phyloP scores from a whole-genome alignment of 345 rosid species.

The Excoecaria agallocha region DNA sequence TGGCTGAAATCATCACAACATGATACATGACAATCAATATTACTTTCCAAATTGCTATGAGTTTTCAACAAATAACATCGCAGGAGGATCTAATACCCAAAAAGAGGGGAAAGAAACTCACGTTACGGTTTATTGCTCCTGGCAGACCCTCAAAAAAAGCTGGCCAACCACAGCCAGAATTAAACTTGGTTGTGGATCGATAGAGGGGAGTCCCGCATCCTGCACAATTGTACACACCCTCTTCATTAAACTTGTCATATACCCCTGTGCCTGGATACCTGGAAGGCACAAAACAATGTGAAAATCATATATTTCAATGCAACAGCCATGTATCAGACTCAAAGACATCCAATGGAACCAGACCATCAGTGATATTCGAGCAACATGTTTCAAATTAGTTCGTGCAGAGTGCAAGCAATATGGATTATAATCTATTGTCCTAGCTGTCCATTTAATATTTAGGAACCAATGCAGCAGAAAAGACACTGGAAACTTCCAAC shows the following conservation, averaged over 20 bases:
- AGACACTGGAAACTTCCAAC: background rate
- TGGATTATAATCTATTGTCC: background rate
- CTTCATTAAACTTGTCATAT: slow-evolving; percentile 64
- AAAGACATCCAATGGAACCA: background rate
- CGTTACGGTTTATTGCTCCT: slow-evolving; percentile 66
- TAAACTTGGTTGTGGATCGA: slow-evolving; percentile 70
- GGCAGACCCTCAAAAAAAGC: slow-evolving; percentile 90
- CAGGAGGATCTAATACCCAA: background rate
- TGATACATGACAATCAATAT: background rate
- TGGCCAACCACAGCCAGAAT: slow-evolving; percentile 93
- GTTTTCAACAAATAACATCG: background rate
- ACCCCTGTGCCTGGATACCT: slow-evolving; percentile 88
- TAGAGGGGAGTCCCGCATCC: slow-evolving; percentile 90
- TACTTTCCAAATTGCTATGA: background rate
- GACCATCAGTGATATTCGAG: background rate
- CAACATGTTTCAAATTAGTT: background rate
- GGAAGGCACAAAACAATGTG: slow-evolving; percentile 5
- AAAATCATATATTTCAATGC: background rate
- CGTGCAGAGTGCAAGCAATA: background rate
- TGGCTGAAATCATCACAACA: slow-evolving; percentile 39
- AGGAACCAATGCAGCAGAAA: slow-evolving; percentile 4
- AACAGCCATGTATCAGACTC: background rate
- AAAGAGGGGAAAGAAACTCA: slow-evolving; percentile 27
- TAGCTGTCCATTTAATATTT: background rate
- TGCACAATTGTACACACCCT: slow-evolving; percentile 74